A percentile compares a stretch with the other conserved stretches of the same genome.
phyloP scores from a whole-genome alignment of 345 rosid genomes.

The Jatropha curcas region DNA sequence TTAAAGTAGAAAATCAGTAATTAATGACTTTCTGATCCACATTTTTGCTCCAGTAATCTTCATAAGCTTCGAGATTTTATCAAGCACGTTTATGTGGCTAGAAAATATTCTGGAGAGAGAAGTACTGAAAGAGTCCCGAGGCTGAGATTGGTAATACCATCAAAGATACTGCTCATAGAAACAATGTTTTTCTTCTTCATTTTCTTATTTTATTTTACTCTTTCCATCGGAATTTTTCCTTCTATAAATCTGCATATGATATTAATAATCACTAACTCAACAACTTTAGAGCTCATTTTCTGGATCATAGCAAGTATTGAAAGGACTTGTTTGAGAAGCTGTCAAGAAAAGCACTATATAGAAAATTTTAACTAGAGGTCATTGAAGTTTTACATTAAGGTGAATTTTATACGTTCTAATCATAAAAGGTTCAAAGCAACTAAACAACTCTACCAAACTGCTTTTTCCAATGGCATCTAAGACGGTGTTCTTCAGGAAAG shows the following conservation, averaged over 20 bases:
- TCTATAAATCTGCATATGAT: neutral
- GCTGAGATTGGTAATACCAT: constrained; percentile 51
- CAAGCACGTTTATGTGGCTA: constrained; percentile 79
- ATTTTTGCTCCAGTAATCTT: constrained; percentile 59
- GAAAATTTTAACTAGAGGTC: too few species aligned
- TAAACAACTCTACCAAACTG: too few species aligned
- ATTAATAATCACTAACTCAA: neutral
- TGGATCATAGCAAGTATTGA: neutral
- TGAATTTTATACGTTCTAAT: too few species aligned
- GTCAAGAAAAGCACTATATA: too few species aligned
- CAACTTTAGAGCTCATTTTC: neutral
- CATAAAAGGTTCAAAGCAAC: too few species aligned
- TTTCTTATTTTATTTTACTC: neutral
- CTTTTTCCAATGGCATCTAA: too few species aligned
- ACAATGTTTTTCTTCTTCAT: neutral
- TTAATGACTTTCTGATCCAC: constrained; percentile 29
- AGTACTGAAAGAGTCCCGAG: constrained; percentile 39
- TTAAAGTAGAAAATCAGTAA: constrained; percentile 6
- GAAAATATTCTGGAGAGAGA: constrained; percentile 57
- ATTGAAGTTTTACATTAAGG: too few species aligned
- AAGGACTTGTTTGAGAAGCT: too few species aligned
- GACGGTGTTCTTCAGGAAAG: too few species aligned
- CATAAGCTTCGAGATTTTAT: constrained; percentile 71
- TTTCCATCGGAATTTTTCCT: neutral
- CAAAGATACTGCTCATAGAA: neutral